Evolutionary conservation across 306 rosid species (phyloP), one percentile per base, ranked within the genome.

Genomic region (Delonix regia): DNA sequence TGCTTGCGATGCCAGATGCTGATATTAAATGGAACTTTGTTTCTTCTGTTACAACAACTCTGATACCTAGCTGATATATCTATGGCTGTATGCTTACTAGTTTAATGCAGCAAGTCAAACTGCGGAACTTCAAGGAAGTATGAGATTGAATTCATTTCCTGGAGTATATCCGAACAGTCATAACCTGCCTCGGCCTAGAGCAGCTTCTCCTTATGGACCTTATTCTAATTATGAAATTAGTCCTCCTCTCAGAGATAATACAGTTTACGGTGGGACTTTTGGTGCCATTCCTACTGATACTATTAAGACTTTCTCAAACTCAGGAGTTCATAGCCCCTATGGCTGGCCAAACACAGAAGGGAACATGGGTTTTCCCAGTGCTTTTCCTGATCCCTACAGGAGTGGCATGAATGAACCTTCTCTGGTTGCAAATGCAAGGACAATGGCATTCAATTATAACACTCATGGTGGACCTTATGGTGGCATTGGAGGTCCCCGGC

Each of bases 81-180:
- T 39, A 42, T 74, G n/a, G 16, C 41, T 36, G 16, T 82, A 66
- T 44, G 48, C 49, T 74, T 30, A 69, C n/a, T 57, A 82, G 89
- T 81, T 72, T 14, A 48, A 41, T 51, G 22, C 59, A 33, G 33
- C 38, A 41, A 47, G 33, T 70, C 77, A 25, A 44, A 55, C 63
- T 75, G 59, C 57, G 36, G 71, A 65, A 60, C 65, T 10, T 69
- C 60, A 15, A 44, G 81, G 80, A 57, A 71, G 62, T 57, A 49
- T 68, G 66, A 76, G 3, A 4, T 16, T 4, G 1, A 48, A 73
- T 78, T 65, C 84, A 30, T 42, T 73, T 68, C 55, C 78, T 57
- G 77, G 71, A 72, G 83, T 61, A 76, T 68, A 77, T 83, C 81
- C 75, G 47, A 65, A 73, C 63, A 73, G 72, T 69, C 84, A 44